phyloP scores from a whole-genome alignment of 305 asterid species.

The Ajuga reptans region DNA sequence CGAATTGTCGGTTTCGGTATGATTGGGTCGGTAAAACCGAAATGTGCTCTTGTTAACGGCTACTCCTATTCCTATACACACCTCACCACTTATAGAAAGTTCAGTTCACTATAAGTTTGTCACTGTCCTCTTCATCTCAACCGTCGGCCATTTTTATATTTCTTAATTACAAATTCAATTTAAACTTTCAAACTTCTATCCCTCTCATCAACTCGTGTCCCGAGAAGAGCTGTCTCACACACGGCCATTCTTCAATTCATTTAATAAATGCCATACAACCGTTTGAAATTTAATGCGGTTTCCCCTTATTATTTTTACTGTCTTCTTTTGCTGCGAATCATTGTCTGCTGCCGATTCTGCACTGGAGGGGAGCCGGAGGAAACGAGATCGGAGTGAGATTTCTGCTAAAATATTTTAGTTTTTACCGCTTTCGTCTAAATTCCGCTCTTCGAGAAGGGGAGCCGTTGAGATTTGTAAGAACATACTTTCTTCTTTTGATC shows the following conservation, averaged over 20 bases:
- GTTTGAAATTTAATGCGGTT: constrained; percentile 29
- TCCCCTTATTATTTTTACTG: background rate
- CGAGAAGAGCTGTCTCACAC: constrained; percentile 31
- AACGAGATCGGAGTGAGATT: constrained; percentile 16
- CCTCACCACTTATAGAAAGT: no score
- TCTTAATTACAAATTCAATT: constrained; percentile 21
- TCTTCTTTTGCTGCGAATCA: no score
- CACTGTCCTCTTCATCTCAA: constrained; percentile 12
- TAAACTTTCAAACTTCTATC: constrained; percentile 51
- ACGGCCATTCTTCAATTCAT: constrained; percentile 19
- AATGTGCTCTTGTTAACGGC: no score
- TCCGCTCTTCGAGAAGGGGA: background rate
- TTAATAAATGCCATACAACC: constrained; percentile 37
- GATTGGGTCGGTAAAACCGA: no score
- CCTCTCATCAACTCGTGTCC: constrained; percentile 26
- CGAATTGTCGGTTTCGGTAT: no score
- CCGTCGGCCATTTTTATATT: background rate
- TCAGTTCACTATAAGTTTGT: no score
- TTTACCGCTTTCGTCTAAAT: background rate
- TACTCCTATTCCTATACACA: no score
- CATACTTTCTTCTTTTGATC: background rate
- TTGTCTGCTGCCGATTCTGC: constrained; percentile 14
- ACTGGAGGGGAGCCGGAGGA: background rate
- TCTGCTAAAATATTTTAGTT: background rate
- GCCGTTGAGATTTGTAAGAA: background rate